Evolutionary conservation across 805 yeast genomes (phyloP).

Genomic region (Metschnikowia gelsemii): DNA sequence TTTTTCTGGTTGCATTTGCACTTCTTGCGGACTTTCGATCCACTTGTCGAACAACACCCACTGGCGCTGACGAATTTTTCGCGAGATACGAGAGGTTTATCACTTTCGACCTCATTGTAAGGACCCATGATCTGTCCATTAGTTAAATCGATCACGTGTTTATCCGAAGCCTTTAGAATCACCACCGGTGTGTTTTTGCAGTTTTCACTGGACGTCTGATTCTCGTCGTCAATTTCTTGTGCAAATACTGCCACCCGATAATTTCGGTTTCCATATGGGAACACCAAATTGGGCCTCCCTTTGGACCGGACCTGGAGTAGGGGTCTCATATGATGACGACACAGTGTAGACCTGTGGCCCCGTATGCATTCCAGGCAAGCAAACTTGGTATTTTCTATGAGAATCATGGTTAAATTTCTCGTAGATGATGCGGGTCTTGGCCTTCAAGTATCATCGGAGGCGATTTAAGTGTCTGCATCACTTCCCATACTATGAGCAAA

Average conservation of each 20-base stretch:
- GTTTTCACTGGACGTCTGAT: neutral
- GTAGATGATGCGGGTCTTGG: neutral
- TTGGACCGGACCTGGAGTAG: constrained; percentile 84
- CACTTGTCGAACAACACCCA: constrained; percentile 32
- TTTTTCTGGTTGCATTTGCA: constrained; percentile 35
- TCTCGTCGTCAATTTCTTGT: constrained; percentile 30
- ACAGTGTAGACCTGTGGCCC: constrained; percentile 87
- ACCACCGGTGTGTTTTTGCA: constrained; percentile 28
- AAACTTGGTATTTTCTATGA: constrained; percentile 75
- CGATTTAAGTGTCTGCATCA: constrained; percentile 3
- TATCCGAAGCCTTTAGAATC: constrained; percentile 37
- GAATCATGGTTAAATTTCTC: constrained; percentile 52
- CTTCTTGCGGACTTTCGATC: constrained; percentile 20
- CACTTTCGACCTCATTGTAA: constrained; percentile 23
- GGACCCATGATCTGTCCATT: constrained; percentile 42
- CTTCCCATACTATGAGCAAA: constrained; percentile 15
- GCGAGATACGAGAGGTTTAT: constrained; percentile 9
- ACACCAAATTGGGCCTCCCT: constrained; percentile 73
- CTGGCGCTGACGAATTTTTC: constrained; percentile 37
- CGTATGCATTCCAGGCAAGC: constrained; percentile 86
- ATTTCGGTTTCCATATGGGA: constrained; percentile 45
- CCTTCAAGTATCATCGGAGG: constrained; percentile 3
- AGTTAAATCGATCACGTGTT: constrained; percentile 39
- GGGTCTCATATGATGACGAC: constrained; percentile 78
- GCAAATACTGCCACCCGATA: constrained; percentile 63